These are phyloP conservation scores for Lizonia empirigonia DNA, from an alignment of 2,329 filamentous ascomycete genomes.

Conservation along the genomic window DNA sequence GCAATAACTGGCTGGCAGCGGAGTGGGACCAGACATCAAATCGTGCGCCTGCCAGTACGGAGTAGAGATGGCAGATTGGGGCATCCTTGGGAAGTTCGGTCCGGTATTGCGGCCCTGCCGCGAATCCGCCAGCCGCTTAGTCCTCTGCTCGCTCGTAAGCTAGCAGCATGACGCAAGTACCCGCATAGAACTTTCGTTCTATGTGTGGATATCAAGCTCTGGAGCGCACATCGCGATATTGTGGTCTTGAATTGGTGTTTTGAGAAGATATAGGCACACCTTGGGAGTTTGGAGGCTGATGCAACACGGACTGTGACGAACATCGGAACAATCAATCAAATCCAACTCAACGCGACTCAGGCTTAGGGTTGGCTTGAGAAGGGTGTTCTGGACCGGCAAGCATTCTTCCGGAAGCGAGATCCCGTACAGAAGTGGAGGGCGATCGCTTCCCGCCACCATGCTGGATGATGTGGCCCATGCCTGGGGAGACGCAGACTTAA, in stretches of 20 bases:
- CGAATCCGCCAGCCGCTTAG: conserved; percentile 1
- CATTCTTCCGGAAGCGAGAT: neutral
- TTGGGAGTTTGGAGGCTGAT: too few relatives aligned
- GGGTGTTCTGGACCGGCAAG: neutral
- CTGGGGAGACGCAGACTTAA: neutral
- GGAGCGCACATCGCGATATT: neutral
- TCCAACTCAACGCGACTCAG: neutral
- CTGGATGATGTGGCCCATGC: neutral
- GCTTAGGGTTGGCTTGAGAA: neutral
- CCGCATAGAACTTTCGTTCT: neutral
- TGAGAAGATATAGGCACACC: too few relatives aligned
- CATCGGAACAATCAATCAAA: neutral
- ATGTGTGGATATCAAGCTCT: neutral
- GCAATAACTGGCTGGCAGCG: neutral
- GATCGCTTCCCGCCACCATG: conserved; percentile 8
- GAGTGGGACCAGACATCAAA: neutral
- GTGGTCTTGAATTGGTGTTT: neutral
- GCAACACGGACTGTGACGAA: neutral
- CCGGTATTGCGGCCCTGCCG: conserved; percentile 5
- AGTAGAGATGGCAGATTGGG: neutral
- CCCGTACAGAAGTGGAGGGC: neutral
- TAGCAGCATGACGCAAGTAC: neutral
- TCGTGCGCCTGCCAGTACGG: neutral
- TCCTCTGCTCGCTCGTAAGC: neutral
- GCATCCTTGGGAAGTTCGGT: neutral